phyloP scores from a whole-genome alignment of 2,329 filamentous ascomycete species.

The Graphilbum fragrans region DNA sequence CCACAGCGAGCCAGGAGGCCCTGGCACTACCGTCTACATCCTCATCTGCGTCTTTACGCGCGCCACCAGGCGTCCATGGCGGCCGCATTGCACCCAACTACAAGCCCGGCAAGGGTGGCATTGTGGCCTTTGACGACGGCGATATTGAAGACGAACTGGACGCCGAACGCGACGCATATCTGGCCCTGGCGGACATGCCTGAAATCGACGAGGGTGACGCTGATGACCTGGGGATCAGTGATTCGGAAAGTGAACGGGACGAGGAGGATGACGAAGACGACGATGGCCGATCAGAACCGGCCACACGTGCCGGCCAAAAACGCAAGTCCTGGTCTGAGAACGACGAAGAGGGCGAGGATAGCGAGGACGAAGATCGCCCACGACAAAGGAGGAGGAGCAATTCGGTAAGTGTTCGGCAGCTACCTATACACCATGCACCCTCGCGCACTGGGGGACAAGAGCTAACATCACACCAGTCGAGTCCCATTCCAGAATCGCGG shows the following conservation, averaged over 20 bases:
- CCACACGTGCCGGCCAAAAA: conserved; percentile 22
- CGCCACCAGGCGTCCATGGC: conserved; percentile 54
- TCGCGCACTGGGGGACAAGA: background rate
- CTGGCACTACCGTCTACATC: conserved; percentile 24
- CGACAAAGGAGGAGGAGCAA: conserved; percentile 77
- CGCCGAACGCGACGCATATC: conserved; percentile 68
- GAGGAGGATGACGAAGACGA: conserved; percentile 43
- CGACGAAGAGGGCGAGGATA: conserved; percentile 58
- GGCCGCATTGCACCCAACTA: conserved; percentile 64
- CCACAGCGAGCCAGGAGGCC: conserved; percentile 18
- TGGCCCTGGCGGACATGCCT: conserved; percentile 81
- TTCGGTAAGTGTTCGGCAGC: conserved; percentile 55
- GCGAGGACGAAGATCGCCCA: conserved; percentile 64
- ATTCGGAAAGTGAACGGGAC: conserved; percentile 35
- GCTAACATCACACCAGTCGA: conserved; percentile 34
- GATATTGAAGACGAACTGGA: conserved; percentile 78
- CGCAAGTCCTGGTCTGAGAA: conserved; percentile 68
- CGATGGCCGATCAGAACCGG: background rate
- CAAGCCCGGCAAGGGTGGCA: conserved; percentile 68
- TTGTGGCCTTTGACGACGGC: conserved; percentile 91
- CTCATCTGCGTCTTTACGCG: conserved; percentile 19
- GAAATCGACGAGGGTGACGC: conserved; percentile 62
- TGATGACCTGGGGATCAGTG: conserved; percentile 41
- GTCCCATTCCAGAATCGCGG: conserved; percentile 52
- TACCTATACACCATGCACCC: background rate